phyloP scores from a whole-genome alignment of 208 protist genomes.

The Phytomonas sp. region DNA sequence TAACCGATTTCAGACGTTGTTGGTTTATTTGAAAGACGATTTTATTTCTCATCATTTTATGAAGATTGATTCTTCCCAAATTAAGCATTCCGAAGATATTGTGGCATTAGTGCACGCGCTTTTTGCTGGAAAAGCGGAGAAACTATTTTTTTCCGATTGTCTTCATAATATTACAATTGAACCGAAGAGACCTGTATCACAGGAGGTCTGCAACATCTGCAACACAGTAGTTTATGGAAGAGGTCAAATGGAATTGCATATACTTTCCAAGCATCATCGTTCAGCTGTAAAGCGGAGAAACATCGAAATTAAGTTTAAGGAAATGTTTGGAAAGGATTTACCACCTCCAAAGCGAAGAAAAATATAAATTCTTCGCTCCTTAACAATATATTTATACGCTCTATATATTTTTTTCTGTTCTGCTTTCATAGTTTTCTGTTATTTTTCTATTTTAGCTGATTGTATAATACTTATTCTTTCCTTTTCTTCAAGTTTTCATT shows the following conservation, averaged over 20 bases:
- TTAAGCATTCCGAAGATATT: not conserved
- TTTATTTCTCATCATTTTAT: constrained; percentile 25
- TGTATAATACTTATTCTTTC: not conserved
- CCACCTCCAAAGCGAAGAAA: constrained; percentile 38
- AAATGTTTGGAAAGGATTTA: constrained; percentile 50
- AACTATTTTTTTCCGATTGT: not conserved
- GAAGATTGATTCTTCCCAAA: constrained; percentile 12
- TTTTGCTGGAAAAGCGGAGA: not conserved
- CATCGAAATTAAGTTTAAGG: constrained; percentile 40
- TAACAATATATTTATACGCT: not conserved
- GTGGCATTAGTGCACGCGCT: not conserved
- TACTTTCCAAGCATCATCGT: constrained; percentile 59
- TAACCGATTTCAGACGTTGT: constrained; percentile 51
- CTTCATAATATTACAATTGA: not conserved
- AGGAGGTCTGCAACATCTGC: constrained; percentile 54
- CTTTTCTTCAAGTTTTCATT: constrained; percentile 5
- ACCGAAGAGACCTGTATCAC: constrained; percentile 19
- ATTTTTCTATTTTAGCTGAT: constrained; percentile 4
- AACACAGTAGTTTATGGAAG: constrained; percentile 42
- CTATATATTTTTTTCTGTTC: constrained; percentile 1
- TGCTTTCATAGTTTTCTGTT: not conserved
- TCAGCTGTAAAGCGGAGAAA: constrained; percentile 31
- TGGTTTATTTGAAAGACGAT: constrained; percentile 14
- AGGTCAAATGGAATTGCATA: constrained; percentile 36
- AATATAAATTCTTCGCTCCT: constrained; percentile 4